phyloP scores from a whole-genome alignment of 1,284 basidiomycete species.

The Cerioporus squamosus region DNA sequence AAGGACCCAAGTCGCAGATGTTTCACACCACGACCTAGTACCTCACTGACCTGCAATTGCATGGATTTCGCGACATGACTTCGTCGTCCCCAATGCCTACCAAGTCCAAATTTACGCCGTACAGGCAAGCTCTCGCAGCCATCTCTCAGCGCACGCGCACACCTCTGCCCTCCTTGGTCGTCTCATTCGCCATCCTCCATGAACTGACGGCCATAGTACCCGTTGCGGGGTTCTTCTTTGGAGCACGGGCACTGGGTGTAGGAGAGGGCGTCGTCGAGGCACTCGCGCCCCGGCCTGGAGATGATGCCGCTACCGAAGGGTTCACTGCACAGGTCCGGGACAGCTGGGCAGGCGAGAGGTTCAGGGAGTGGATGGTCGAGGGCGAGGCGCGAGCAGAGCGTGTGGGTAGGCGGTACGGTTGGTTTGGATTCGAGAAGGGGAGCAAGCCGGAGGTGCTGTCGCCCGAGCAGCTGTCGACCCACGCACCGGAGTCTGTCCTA shows the following conservation, averaged over 20 bases:
- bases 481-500: slow-evolving; percentile 14
- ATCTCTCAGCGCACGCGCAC: slow-evolving; percentile 68
- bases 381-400: slow-evolving; percentile 73
- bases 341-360: slow-evolving; percentile 46
- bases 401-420: slow-evolving; percentile 79
- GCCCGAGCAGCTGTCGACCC: neutral
- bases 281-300: slow-evolving; percentile 20
- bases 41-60: neutral
- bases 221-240: slow-evolving; percentile 76
- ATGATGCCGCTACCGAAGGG: neutral
- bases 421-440: slow-evolving; percentile 79
- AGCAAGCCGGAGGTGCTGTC: slow-evolving; percentile 21
- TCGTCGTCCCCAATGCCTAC: neutral
- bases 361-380: slow-evolving; percentile 71
- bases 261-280: slow-evolving; percentile 69
- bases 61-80: slow-evolving; percentile 1
- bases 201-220: slow-evolving; percentile 87
- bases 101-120: slow-evolving; percentile 39
- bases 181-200: slow-evolving; percentile 86
- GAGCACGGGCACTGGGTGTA: slow-evolving; percentile 69
- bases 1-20: too few relatives aligned
- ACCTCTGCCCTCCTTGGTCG: slow-evolving; percentile 75
- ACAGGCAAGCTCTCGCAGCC: slow-evolving; percentile 56
- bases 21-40: neutral
- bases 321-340: slow-evolving; percentile 8